These are phyloP conservation scores for Phytopythium sindhum DNA, from an alignment of 352 stramenopile species.

Conservation along the genomic window DNA sequence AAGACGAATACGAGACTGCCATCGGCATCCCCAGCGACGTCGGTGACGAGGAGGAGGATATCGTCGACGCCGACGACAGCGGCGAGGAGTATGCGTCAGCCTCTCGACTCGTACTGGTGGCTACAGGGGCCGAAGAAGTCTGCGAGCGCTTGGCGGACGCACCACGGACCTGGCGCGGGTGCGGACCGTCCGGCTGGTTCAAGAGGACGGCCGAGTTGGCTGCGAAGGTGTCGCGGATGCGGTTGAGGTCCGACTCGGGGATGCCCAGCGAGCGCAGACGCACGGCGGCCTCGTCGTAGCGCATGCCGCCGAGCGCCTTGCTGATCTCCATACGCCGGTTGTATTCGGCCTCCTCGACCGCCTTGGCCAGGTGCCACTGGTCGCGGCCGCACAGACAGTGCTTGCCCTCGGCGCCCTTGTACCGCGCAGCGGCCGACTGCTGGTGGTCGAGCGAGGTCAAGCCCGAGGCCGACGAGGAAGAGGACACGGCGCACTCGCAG, in stretches of 20 bases:
- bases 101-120: not conserved
- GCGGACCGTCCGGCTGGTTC: not conserved
- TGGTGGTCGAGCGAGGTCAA: conserved; percentile 9
- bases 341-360: conserved; percentile 79
- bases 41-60: conserved; percentile 1
- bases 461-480: not conserved
- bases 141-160: not conserved
- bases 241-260: conserved; percentile 56
- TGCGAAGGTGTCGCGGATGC: conserved; percentile 14
- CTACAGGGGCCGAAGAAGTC: not conserved
- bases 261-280: conserved; percentile 57
- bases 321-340: conserved; percentile 82
- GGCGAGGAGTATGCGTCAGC: not conserved
- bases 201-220: not conserved
- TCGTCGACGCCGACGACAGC: conserved; percentile 1
- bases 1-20: conserved; percentile 1
- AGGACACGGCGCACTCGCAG: conserved; percentile 71
- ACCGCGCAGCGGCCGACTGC: conserved; percentile 26
- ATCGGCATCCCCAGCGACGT: not conserved
- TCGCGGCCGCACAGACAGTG: conserved; percentile 79
- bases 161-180: not conserved
- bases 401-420: conserved; percentile 80
- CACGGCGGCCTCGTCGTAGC: conserved; percentile 77
- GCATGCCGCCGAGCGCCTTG: conserved; percentile 75
- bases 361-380: conserved; percentile 83